Evolutionary conservation across 2,329 filamentous ascomycete genomes (phyloP), one percentile per base, ranked within the genome.

Genomic region (Aspergillus floridensis): DNA sequence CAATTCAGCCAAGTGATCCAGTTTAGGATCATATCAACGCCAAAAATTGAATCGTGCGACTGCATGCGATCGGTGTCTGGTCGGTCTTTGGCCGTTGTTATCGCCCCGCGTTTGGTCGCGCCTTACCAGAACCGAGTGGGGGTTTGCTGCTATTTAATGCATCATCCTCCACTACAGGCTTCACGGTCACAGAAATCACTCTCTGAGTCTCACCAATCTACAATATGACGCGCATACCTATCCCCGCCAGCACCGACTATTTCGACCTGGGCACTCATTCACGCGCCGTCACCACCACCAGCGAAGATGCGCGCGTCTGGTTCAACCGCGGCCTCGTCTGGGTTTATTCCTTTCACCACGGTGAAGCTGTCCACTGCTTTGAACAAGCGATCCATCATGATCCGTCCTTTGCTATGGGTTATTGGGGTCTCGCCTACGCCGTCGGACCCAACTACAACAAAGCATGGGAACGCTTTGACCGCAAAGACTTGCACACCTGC

Each of bases 291-390:
- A 86, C 75, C 38, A 86, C 86, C 0, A 72, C 65, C 16, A 84
- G 70, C 65, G 48, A 70, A 3, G 77, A 80, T 49, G 81, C 86
- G 1, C 85, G 89, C 68, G 76, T 66, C 6, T 92, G 89, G 89
- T 91, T 90, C 70, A 80, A 88, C 69, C 84, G 88, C 3, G 89
- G 88, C 2, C 76, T 92, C n/a, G 79, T 87, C 22, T 92, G 89
- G 89, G 82, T 80, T 48, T 92, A 89, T 71, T 87, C 80, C 22
- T 93, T 93, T 78, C 91, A 92, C 69, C 89, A 92, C 68, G 87
- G 88, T 64, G 89, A 92, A 71, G 84, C 88, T 0, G 82, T 81
- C 76, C 19, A 63, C 19, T 83, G 81, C 63, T 83, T 82, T 54
- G 70, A 77, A 53, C 70, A 73, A 24, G 79, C 79, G 2, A 76